Conservation (phyloP, 2,329 filamentous ascomycete species). For the Malbranchea zuffiana region DNA sequence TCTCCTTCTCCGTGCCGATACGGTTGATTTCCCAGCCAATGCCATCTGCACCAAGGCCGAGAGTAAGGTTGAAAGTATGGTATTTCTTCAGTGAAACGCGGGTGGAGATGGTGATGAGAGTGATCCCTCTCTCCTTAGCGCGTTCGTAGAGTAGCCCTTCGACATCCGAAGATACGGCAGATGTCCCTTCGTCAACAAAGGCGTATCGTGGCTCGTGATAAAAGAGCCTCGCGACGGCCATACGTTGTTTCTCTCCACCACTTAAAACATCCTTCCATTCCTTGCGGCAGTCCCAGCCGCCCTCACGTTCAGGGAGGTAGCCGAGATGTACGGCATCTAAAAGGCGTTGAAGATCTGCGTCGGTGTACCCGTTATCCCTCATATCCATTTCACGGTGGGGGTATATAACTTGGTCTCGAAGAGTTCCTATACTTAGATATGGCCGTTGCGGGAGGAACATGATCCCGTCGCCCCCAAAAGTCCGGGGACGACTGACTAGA, state of each 20-base stretch:
- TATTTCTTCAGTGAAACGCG: conserved; percentile 91
- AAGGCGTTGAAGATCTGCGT: conserved; percentile 64
- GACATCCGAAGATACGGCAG: conserved; percentile 85
- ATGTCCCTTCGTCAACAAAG: conserved; percentile 91
- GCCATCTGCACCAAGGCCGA: conserved; percentile 70
- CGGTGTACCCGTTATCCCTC: conserved; percentile 65
- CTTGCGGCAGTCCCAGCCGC: conserved; percentile 91
- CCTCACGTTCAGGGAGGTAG: conserved; percentile 83
- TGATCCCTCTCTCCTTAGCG: conserved; percentile 87
- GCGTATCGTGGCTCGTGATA: conserved; percentile 95
- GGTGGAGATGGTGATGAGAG: conserved; percentile 90
- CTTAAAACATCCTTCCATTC: conserved; percentile 98
- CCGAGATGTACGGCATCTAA: conserved; percentile 76
- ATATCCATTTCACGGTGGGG: conserved; percentile 92
- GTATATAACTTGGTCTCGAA: conserved; percentile 96
- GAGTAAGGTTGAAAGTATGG: conserved; percentile 78
- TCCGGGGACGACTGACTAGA: conserved; percentile 75
- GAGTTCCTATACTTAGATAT: conserved; percentile 81
- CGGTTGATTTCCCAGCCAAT: conserved; percentile 86
- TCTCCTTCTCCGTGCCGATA: conserved; percentile 88
- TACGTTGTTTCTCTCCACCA: conserved; percentile 92
- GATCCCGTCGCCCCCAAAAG: conserved; percentile 74
- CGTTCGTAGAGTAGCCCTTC: conserved; percentile 88
- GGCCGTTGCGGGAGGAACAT: conserved; percentile 96
- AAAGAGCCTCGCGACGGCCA: conserved; percentile 78